A percentile compares a stretch with the other conserved stretches of the same genome.
Conservation (phyloP, 2,329 filamentous ascomycete genomes). For the Botrytis medusae region DNA sequence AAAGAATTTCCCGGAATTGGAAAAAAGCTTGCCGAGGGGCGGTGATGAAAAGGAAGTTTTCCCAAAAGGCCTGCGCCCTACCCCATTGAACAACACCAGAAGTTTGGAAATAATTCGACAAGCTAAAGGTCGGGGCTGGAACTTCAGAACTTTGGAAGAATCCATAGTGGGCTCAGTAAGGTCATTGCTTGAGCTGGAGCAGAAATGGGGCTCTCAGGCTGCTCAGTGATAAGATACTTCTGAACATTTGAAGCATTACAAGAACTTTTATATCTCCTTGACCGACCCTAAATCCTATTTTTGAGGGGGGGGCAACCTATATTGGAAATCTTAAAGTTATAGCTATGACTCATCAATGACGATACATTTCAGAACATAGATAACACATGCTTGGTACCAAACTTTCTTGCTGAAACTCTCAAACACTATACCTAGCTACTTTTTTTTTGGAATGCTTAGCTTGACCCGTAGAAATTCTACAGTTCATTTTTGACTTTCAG, state of each 20-base stretch:
- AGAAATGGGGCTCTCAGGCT: conserved; percentile 23
- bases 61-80: conserved; percentile 31
- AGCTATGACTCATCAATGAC: neutral
- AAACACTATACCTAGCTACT: neutral
- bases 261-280: neutral
- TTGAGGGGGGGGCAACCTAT: no score
- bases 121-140: conserved; percentile 25
- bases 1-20: conserved; percentile 52
- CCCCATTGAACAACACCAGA: conserved; percentile 31
- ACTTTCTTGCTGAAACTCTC: neutral
- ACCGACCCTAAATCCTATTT: neutral
- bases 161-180: conserved; percentile 35
- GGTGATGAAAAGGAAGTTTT: conserved; percentile 40
- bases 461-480: neutral
- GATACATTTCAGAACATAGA: neutral
- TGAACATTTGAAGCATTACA: neutral
- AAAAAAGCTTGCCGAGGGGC: conserved; percentile 45
- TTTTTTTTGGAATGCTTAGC: neutral
- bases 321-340: neutral
- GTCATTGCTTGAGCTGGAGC: conserved; percentile 35
- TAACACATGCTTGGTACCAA: neutral
- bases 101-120: conserved; percentile 25
- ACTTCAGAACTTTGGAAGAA: conserved; percentile 35
- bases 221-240: neutral
- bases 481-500: neutral